Percentiles rank a stretch among this genome's conserved stretches.
These are phyloP conservation scores for Ceratocystiopsis minuta DNA, from an alignment of 2,329 filamentous ascomycete species.

Conservation along the genomic window DNA sequence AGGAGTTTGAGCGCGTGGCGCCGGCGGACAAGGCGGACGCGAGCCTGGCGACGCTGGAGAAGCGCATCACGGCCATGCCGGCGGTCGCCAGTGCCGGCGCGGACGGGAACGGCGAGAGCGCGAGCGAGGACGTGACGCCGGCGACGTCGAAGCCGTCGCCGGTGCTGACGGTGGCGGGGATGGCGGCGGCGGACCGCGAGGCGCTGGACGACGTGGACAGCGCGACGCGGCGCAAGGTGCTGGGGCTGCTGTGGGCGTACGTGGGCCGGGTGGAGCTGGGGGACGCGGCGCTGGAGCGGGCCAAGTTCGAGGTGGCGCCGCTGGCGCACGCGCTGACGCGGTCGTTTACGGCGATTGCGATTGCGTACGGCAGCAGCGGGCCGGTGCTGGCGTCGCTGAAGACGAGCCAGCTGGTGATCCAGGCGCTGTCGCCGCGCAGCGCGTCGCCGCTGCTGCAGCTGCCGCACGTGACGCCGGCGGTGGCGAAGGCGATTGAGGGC, in stretches of 20 bases:
- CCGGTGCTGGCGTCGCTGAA: constrained; percentile 71
- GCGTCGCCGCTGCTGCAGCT: constrained; percentile 82
- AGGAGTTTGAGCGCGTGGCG: constrained; percentile 65
- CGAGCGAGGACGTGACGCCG: constrained; percentile 25
- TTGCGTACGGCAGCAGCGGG: constrained; percentile 69
- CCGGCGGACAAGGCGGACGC: constrained; percentile 63
- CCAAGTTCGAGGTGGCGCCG: constrained; percentile 80
- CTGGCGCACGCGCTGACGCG: constrained; percentile 73
- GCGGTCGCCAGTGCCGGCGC: constrained; percentile 19
- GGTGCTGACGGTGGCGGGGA: constrained; percentile 21
- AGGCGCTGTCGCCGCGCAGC: constrained; percentile 60
- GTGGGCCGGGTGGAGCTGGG: constrained; percentile 74
- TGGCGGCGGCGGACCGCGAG: constrained; percentile 57
- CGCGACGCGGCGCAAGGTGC: constrained; percentile 62
- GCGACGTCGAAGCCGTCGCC: constrained; percentile 25
- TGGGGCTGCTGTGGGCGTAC: constrained; percentile 89
- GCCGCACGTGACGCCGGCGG: constrained; percentile 58
- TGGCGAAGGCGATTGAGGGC: constrained; percentile 52
- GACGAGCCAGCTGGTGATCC: constrained; percentile 71
- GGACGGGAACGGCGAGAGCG: not conserved
- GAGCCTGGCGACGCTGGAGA: constrained; percentile 69
- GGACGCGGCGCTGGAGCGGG: constrained; percentile 56
- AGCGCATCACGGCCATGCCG: constrained; percentile 50
- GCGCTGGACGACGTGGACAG: constrained; percentile 67
- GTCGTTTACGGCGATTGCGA: constrained; percentile 68